These are phyloP conservation scores for Starmerella stigmatis DNA, from an alignment of 805 yeast species.

Conservation along the genomic window DNA sequence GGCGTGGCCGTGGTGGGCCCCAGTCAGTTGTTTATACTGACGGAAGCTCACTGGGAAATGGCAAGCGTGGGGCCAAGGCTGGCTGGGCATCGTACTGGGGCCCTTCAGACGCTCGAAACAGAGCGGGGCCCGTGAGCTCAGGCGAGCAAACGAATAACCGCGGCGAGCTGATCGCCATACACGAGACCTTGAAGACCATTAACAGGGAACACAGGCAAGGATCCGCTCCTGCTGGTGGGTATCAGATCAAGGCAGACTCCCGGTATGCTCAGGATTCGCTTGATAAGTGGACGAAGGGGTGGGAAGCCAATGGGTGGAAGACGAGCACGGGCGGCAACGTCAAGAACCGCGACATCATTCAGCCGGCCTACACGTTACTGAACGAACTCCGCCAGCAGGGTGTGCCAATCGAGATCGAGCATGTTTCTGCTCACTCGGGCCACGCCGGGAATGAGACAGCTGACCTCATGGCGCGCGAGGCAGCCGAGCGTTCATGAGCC, in stretches of 20 bases:
- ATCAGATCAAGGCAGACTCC: constrained; percentile 48
- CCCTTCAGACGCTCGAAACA: constrained; percentile 42
- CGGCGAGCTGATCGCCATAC: constrained; percentile 66
- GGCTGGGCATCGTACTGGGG: constrained; percentile 78
- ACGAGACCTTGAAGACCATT: constrained; percentile 40
- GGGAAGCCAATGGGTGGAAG: constrained; percentile 51
- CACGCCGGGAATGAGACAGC: constrained; percentile 65
- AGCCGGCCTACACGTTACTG: constrained; percentile 31
- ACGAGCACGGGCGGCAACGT: constrained; percentile 39
- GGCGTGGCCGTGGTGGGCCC: no score
- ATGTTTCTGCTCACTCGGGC: constrained; percentile 70
- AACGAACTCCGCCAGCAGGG: constrained; percentile 27
- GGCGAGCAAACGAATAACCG: constrained; percentile 61
- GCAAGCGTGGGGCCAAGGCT: constrained; percentile 36
- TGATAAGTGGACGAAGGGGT: constrained; percentile 45
- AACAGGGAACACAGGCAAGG: background rate
- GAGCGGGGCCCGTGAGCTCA: constrained; percentile 40
- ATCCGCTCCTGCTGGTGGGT: background rate
- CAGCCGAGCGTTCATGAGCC: constrained; percentile 26
- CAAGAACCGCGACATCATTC: constrained; percentile 44
- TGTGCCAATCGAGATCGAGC: constrained; percentile 37
- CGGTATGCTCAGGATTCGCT: constrained; percentile 49
- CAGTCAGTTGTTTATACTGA: constrained; percentile 50
- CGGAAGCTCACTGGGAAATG: constrained; percentile 64
- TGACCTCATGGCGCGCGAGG: constrained; percentile 61